Percentiles rank a stretch among this genome's conserved stretches.
Evolutionary conservation across 345 rosid species (phyloP).

Genomic region (Ceriops tagal): DNA sequence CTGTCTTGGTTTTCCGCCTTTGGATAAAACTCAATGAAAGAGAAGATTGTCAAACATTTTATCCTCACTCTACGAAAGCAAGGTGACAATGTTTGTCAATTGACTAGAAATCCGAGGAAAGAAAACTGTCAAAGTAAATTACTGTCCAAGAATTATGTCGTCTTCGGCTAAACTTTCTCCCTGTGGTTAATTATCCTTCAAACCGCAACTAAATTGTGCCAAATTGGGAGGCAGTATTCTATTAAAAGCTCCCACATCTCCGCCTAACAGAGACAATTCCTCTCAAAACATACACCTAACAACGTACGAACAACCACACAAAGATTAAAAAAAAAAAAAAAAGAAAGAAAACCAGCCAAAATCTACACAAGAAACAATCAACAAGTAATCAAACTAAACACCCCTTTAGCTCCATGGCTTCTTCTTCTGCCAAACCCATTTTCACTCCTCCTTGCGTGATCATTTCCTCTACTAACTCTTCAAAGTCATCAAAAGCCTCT

Average conservation of each 20-base stretch:
- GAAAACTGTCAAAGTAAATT: not conserved
- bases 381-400: not conserved
- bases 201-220: not conserved
- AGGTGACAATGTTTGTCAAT: not conserved
- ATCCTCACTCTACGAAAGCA: too few relatives aligned
- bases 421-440: constrained; percentile 8
- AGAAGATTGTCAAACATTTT: too few relatives aligned
- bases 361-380: not conserved
- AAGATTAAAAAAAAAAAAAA: not conserved
- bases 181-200: not conserved
- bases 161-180: too few relatives aligned
- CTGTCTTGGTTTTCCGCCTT: too few relatives aligned
- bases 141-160: not conserved
- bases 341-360: not conserved
- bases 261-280: not conserved
- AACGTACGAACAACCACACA: not conserved
- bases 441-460: not conserved
- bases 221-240: not conserved
- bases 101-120: not conserved
- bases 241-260: not conserved
- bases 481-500: constrained; percentile 16
- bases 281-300: not conserved
- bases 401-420: not conserved
- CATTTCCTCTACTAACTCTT: constrained; percentile 15
- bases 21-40: too few relatives aligned